Evolutionary conservation across 441 rosid genomes (phyloP).

Genomic region (Pelargonium cotyledonis): DNA sequence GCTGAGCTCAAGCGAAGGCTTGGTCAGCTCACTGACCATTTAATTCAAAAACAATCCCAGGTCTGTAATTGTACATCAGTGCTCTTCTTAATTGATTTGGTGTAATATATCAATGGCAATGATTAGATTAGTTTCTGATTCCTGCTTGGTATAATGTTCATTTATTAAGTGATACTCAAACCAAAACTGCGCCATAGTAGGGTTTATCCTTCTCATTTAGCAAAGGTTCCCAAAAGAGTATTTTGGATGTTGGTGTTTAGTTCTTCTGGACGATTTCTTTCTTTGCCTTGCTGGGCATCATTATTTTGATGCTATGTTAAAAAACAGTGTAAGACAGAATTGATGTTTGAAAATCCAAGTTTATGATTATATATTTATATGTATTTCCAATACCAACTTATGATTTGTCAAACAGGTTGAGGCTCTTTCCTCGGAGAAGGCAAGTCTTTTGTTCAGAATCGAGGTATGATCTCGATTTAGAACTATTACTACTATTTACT

Average conservation of each 20-base stretch:
- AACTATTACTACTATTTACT: not conserved
- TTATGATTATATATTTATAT: not conserved
- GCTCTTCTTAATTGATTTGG: not conserved
- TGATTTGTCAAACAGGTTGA: constrained; percentile 55
- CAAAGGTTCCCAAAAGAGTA: not conserved
- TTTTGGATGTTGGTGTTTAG: not conserved
- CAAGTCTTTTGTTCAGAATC: constrained; percentile 72
- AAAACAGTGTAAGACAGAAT: not conserved
- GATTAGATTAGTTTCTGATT: constrained; percentile 6
- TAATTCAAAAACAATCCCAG: constrained; percentile 96
- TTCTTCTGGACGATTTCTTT: not conserved
- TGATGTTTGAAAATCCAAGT: not conserved
- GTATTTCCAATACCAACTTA: not conserved
- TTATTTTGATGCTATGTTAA: no score
- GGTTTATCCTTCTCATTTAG: not conserved
- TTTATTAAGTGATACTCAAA: not conserved
- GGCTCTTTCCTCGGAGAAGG: constrained; percentile 88
- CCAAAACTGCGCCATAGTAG: not conserved
- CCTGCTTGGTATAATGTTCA: not conserved
- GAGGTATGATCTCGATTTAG: constrained; percentile 44
- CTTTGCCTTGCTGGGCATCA: not conserved
- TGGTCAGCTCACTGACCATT: constrained; percentile 83
- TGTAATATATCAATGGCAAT: not conserved
- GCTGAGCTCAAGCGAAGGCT: constrained; percentile 76
- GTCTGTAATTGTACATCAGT: constrained; percentile 33